Conservation (phyloP, 257 asterid genomes). For the Gentiana macrophylla region DNA sequence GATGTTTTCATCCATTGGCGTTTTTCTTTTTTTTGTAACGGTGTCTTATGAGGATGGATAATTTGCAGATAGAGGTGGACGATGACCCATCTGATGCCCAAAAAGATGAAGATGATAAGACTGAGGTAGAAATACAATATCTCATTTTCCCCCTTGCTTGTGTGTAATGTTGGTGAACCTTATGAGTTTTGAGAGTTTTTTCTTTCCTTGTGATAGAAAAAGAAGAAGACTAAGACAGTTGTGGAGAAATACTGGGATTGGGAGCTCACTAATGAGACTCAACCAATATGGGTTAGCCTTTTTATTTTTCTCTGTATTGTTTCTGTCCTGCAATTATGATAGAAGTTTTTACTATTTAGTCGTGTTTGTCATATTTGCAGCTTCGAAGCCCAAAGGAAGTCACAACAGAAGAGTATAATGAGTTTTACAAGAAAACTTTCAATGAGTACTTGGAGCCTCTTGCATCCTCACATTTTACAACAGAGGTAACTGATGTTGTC, state of each 20-base stretch:
- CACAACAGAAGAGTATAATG: constrained; percentile 80
- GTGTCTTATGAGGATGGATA: constrained; percentile 11
- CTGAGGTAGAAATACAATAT: constrained; percentile 41
- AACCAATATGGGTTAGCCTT: constrained; percentile 85
- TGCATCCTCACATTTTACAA: constrained; percentile 94
- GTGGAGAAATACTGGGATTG: constrained; percentile 97
- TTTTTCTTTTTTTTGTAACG: neutral
- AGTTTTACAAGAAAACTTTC: constrained; percentile 81
- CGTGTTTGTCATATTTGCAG: constrained; percentile 32
- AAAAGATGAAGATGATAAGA: constrained; percentile 48
- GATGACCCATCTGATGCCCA: constrained; percentile 73
- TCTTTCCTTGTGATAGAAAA: constrained; percentile 44
- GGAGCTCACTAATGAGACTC: constrained; percentile 94
- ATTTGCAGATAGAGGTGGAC: constrained; percentile 80
- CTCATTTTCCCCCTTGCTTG: neutral
- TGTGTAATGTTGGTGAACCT: neutral
- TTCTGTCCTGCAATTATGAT: neutral
- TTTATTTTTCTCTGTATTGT: neutral
- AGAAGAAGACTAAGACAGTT: constrained; percentile 90
- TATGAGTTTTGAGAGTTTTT: constrained; percentile 2
- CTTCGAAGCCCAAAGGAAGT: constrained; percentile 94
- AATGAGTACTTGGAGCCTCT: constrained; percentile 90
- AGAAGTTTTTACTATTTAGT: neutral
- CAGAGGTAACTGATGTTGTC: constrained; percentile 48
- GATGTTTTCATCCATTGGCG: neutral